A percentile compares a stretch with the other conserved stretches of the same genome.
Conservation (phyloP, 768 basidiomycete genomes). For the Leccinum boreale region DNA sequence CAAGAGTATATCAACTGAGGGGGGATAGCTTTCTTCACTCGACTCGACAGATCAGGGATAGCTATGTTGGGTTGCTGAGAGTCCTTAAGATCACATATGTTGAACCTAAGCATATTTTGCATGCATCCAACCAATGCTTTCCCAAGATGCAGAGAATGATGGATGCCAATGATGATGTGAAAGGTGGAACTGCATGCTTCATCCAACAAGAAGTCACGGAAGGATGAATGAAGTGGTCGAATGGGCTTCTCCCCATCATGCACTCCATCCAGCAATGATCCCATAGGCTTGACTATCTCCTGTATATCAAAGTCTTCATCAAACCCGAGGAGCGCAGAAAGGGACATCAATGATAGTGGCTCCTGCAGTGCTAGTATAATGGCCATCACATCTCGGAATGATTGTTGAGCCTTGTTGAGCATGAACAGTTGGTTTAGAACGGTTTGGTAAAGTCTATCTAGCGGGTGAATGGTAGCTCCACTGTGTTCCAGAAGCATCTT, state of each 20-base stretch:
- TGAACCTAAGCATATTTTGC: slow-evolving; percentile 1
- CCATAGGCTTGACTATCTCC: neutral
- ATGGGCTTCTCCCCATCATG: neutral
- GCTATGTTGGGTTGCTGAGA: neutral
- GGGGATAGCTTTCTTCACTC: neutral
- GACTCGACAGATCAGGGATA: neutral
- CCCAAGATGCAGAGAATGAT: neutral
- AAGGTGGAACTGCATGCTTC: neutral
- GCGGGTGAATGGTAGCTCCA: neutral
- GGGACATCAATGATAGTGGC: neutral
- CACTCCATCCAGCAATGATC: neutral
- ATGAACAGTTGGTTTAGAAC: neutral
- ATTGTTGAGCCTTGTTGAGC: neutral
- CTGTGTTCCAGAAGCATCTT: neutral
- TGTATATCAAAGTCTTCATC: neutral
- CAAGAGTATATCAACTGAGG: neutral
- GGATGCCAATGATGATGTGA: neutral
- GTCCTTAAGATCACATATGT: neutral
- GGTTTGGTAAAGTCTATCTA: neutral
- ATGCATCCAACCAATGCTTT: slow-evolving; percentile 1
- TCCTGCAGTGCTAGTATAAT: neutral
- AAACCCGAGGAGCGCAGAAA: neutral
- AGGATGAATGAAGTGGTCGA: neutral
- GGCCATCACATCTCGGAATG: neutral
- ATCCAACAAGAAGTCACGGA: slow-evolving; percentile 1